These are phyloP conservation scores for Cladorrhinum samala DNA, from an alignment of 495 filamentous ascomycete species.

Conservation along the genomic window DNA sequence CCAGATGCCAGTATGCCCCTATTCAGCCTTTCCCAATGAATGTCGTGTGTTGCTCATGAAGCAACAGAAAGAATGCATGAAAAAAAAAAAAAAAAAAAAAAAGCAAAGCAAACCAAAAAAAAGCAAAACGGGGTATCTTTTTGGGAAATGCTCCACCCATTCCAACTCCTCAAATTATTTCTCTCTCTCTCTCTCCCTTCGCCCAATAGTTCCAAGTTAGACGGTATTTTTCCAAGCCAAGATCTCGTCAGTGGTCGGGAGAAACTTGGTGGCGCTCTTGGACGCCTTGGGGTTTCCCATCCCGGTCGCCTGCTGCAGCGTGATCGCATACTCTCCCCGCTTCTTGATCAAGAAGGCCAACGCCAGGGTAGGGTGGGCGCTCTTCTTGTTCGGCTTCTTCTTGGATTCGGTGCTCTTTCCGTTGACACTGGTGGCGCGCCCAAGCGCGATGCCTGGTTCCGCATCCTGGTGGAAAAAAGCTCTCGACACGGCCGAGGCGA, in stretches of 20 bases:
- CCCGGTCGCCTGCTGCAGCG: slow-evolving; percentile 1
- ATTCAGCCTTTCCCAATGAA: no score
- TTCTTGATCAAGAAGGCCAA: slow-evolving; percentile 27
- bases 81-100: no score
- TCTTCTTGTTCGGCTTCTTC: slow-evolving; percentile 6
- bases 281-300: not conserved
- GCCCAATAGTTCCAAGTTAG: no score
- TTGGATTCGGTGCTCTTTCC: not conserved
- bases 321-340: slow-evolving; percentile 20
- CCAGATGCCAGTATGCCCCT: no score
- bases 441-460: not conserved
- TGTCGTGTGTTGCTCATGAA: no score
- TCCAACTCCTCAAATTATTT: no score
- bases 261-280: slow-evolving; percentile 15
- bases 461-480: slow-evolving; percentile 23
- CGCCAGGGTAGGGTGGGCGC: slow-evolving; percentile 24
- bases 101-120: no score
- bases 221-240: slow-evolving; percentile 33
- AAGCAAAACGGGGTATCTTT: no score
- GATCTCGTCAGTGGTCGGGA: slow-evolving; percentile 29
- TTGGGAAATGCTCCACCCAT: no score
- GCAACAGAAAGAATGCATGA: no score
- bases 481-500: slow-evolving; percentile 20
- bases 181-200: no score
- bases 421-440: not conserved